Evolutionary conservation across 83 land plant genomes (phyloP).

Genomic region (Picea abies): DNA sequence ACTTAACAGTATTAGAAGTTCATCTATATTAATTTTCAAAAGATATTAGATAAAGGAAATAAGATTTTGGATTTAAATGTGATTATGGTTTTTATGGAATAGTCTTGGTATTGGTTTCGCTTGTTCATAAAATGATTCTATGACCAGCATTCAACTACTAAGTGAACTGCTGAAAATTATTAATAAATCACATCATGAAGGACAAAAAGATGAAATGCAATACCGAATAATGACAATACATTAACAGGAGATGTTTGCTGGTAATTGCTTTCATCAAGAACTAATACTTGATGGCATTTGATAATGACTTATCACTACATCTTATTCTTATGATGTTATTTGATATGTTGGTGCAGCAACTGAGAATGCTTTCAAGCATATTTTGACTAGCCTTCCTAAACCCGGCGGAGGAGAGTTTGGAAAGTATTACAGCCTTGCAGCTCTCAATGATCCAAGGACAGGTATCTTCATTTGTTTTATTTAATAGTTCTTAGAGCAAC

Average conservation of each 20-base stretch:
- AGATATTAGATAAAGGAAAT: too few species aligned
- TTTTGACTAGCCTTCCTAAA: constrained; percentile 73
- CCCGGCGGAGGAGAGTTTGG: constrained; percentile 83
- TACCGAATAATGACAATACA: not conserved
- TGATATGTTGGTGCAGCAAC: constrained; percentile 42
- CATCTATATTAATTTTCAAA: too few species aligned
- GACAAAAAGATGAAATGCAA: not conserved
- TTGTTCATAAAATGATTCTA: not conserved
- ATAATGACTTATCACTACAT: not conserved
- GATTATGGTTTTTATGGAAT: too few species aligned
- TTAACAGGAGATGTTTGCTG: not conserved
- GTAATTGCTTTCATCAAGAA: not conserved
- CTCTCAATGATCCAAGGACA: constrained; percentile 77
- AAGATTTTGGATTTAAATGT: too few species aligned
- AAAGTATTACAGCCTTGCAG: constrained; percentile 77
- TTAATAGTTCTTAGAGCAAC: constrained; percentile 15
- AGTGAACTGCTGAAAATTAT: not conserved
- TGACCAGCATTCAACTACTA: not conserved
- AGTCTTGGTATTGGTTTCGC: not conserved
- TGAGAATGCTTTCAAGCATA: constrained; percentile 59
- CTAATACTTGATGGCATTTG: not conserved
- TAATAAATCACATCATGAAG: not conserved
- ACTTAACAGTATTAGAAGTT: too few species aligned
- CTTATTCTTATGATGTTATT: not conserved
- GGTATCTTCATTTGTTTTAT: constrained; percentile 39